A percentile compares a stretch with the other conserved stretches of the same genome.
These are phyloP conservation scores for Tetrastigma voinierianum DNA, from an alignment of 164 flowering plant species.

Conservation along the genomic window DNA sequence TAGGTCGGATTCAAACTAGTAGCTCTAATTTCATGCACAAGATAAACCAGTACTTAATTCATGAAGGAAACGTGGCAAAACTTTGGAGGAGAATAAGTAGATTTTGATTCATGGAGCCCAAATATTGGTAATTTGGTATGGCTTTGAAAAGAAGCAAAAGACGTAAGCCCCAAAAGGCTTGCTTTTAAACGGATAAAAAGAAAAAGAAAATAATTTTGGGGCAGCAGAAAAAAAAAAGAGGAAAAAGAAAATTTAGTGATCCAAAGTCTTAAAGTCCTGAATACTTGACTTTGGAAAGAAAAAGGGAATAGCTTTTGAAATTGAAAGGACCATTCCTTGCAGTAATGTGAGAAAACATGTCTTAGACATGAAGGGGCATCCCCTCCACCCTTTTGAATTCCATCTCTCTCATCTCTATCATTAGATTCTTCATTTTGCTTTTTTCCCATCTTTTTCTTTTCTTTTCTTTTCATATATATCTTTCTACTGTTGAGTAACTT, in stretches of 20 bases:
- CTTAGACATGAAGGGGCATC: constrained; percentile 13
- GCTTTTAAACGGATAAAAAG: constrained; percentile 10
- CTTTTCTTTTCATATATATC: neutral
- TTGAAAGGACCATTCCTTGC: constrained; percentile 6
- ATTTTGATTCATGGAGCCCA: neutral
- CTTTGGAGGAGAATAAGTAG: too few species aligned
- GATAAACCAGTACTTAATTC: too few species aligned
- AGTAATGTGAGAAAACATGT: constrained; percentile 13
- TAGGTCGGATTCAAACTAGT: too few species aligned
- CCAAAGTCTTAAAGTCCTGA: constrained; percentile 6
- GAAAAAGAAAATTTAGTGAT: too few species aligned
- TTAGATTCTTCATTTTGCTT: too few species aligned
- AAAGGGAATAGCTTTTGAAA: constrained; percentile 13
- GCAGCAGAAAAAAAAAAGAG: constrained; percentile 3
- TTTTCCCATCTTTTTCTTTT: neutral
- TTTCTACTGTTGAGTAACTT: neutral
- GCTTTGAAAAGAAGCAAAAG: constrained; percentile 12
- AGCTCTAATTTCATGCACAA: too few species aligned
- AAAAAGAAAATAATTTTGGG: neutral
- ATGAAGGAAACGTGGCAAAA: too few species aligned
- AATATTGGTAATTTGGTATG: constrained; percentile 3
- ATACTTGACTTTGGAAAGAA: constrained; percentile 16
- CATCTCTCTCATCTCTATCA: neutral
- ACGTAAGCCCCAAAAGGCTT: constrained; percentile 13
- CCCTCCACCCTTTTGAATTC: neutral